phyloP scores from a whole-genome alignment of 2,329 filamentous ascomycete species.

The Ophiostoma sp. region DNA sequence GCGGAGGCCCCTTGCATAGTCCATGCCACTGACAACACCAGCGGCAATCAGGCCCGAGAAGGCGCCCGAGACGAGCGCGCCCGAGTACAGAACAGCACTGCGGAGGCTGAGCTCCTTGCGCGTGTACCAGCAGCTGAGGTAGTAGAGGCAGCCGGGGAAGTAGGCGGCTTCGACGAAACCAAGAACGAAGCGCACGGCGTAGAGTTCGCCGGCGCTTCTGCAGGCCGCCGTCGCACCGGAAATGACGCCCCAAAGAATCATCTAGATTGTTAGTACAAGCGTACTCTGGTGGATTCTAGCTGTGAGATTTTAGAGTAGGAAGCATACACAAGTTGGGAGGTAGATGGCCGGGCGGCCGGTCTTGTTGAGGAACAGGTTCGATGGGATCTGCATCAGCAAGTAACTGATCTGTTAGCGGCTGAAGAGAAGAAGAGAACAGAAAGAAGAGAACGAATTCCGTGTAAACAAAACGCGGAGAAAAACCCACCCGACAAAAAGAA shows the following conservation, averaged over 20 bases:
- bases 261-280: conserved; percentile 31
- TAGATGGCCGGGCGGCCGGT: conserved; percentile 45
- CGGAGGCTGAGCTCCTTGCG: conserved; percentile 56
- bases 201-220: conserved; percentile 35
- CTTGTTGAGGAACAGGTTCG: conserved; percentile 48
- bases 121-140: conserved; percentile 58
- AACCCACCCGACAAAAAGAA: conserved; percentile 46
- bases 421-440: neutral
- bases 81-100: conserved; percentile 53
- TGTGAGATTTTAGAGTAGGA: neutral
- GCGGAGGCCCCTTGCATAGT: conserved; percentile 49
- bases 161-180: conserved; percentile 41
- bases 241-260: conserved; percentile 46
- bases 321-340: conserved; percentile 40
- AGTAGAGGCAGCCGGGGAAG: conserved; percentile 31
- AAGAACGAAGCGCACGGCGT: conserved; percentile 40
- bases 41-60: conserved; percentile 58
- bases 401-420: conserved; percentile 33
- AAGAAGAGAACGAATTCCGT: no score
- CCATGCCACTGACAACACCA: conserved; percentile 61
- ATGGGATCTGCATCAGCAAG: conserved; percentile 47
- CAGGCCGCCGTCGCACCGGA: conserved; percentile 39
- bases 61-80: conserved; percentile 59
- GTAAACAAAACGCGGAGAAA: neutral
- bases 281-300: no score